Evolutionary conservation across 2,329 filamentous ascomycete genomes (phyloP).

Genomic region (Orbilia oligospora): DNA sequence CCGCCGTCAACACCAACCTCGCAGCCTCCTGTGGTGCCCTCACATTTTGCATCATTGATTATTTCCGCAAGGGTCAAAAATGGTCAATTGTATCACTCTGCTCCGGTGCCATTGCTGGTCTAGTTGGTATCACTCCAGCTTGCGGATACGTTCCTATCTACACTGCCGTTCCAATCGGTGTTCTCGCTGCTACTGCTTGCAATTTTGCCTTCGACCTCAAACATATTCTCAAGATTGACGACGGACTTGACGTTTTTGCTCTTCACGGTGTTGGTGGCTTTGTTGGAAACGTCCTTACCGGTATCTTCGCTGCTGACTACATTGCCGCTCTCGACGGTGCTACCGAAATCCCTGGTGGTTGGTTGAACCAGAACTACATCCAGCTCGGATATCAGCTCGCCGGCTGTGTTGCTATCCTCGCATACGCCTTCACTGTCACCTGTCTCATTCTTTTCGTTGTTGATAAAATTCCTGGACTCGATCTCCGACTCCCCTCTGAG

Average conservation of each 20-base stretch:
- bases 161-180: conserved; percentile 71
- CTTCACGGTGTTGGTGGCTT: conserved; percentile 75
- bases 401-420: conserved; percentile 72
- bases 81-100: conserved; percentile 72
- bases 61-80: conserved; percentile 69
- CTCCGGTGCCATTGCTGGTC: conserved; percentile 72
- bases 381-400: conserved; percentile 74
- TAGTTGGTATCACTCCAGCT: conserved; percentile 74
- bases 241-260: conserved; percentile 74
- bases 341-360: conserved; percentile 69
- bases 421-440: conserved; percentile 72
- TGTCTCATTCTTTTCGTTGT: conserved; percentile 72
- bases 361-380: conserved; percentile 71
- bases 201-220: conserved; percentile 71
- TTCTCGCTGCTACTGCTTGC: conserved; percentile 70
- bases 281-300: conserved; percentile 73
- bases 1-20: conserved; percentile 74
- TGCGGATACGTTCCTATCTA: conserved; percentile 73
- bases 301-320: conserved; percentile 71
- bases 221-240: conserved; percentile 72
- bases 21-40: conserved; percentile 72
- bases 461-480: conserved; percentile 73
- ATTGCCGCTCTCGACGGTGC: conserved; percentile 72
- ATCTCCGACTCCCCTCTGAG: conserved; percentile 72
- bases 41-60: conserved; percentile 72